Evolutionary conservation across 2,329 filamentous ascomycete genomes (phyloP).

Genomic region (Arthroderma uncinatum): DNA sequence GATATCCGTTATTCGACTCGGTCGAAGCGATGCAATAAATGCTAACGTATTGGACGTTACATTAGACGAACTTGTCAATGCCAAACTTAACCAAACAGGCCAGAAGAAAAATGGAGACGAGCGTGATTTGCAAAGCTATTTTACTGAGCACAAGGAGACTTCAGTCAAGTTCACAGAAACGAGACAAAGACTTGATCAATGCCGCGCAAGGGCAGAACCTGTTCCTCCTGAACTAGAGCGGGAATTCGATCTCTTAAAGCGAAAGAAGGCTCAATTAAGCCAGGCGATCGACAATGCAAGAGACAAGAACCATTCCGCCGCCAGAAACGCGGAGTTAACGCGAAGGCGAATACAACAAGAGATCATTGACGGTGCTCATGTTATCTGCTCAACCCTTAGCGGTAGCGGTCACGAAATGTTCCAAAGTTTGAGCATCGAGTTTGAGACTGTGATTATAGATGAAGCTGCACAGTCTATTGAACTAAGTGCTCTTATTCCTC

Average conservation of each 20-base stretch:
- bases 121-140: conserved; percentile 54
- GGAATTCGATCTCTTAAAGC: conserved; percentile 66
- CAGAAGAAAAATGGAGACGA: conserved; percentile 35
- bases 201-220: conserved; percentile 42
- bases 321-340: conserved; percentile 75
- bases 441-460: conserved; percentile 96
- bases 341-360: conserved; percentile 78
- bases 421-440: conserved; percentile 84
- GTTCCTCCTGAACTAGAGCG: conserved; percentile 49
- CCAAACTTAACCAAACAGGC: conserved; percentile 46
- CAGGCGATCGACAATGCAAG: conserved; percentile 77
- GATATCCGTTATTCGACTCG: conserved; percentile 79
- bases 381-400: conserved; percentile 89
- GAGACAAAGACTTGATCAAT: conserved; percentile 60
- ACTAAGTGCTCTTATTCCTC: conserved; percentile 84
- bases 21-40: conserved; percentile 87
- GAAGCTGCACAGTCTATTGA: conserved; percentile 98
- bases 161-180: conserved; percentile 58
- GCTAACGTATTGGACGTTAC: conserved; percentile 80
- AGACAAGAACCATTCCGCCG: conserved; percentile 69
- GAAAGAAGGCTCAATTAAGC: conserved; percentile 63
- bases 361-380: conserved; percentile 79
- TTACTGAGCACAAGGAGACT: conserved; percentile 51
- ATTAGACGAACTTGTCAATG: conserved; percentile 78
- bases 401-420: conserved; percentile 97